phyloP scores from a whole-genome alignment of 2,329 filamentous ascomycete species.

The Microascus cirrosus region DNA sequence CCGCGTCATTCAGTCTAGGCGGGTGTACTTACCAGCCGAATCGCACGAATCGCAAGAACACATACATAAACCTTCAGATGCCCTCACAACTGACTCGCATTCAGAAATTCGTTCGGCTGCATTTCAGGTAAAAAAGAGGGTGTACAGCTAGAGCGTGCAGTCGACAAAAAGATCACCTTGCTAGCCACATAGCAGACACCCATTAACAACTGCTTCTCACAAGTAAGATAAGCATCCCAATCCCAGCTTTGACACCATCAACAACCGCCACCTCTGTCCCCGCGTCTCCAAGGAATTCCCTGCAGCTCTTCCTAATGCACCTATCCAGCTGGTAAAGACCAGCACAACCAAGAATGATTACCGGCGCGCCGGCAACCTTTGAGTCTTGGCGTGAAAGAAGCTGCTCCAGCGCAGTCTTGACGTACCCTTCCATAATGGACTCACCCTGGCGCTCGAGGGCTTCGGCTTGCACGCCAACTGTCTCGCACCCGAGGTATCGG shows the following conservation, averaged over 20 bases:
- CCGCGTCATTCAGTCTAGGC: too few relatives aligned
- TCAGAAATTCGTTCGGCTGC: too few relatives aligned
- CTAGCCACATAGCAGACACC: too few relatives aligned
- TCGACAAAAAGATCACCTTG: too few relatives aligned
- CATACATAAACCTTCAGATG: too few relatives aligned
- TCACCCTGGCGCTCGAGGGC: background rate
- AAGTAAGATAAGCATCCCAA: background rate
- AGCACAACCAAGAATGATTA: background rate
- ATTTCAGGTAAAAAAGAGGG: too few relatives aligned
- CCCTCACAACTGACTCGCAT: too few relatives aligned
- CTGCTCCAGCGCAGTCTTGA: background rate
- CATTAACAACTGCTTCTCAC: background rate
- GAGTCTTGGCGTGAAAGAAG: background rate
- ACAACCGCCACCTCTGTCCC: background rate
- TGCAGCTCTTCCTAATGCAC: background rate
- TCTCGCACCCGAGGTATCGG: background rate
- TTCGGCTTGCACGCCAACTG: background rate
- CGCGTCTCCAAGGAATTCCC: background rate
- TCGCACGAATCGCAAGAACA: too few relatives aligned
- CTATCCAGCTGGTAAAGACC: background rate
- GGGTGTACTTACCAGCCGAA: too few relatives aligned
- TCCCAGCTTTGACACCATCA: background rate
- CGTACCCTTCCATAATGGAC: background rate
- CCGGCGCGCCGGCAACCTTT: background rate
- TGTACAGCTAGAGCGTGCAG: too few relatives aligned